A percentile compares a stretch with the other conserved stretches of the same genome.
Conservation (phyloP, 495 filamentous ascomycete genomes). For the Hypoxylon lienhwacheense region DNA sequence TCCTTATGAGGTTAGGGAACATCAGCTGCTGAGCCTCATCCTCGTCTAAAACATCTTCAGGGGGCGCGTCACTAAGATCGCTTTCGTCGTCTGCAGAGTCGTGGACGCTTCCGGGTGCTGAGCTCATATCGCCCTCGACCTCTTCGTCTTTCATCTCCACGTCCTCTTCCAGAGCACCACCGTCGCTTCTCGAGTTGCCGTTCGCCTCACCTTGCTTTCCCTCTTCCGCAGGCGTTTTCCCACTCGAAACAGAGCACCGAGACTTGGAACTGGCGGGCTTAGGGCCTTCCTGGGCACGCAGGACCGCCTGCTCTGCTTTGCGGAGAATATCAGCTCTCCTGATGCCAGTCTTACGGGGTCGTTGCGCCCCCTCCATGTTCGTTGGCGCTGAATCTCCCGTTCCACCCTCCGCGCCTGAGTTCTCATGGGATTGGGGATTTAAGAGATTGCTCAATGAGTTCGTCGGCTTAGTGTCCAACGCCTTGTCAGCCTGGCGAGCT, state of each 20-base stretch:
- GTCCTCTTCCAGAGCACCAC: slow-evolving; percentile 19
- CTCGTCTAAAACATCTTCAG: slow-evolving; percentile 52
- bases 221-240: slow-evolving; percentile 39
- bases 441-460: slow-evolving; percentile 37
- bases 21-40: slow-evolving; percentile 48
- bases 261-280: slow-evolving; percentile 42
- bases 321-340: slow-evolving; percentile 52
- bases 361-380: slow-evolving; percentile 36
- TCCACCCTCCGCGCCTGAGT: slow-evolving; percentile 34
- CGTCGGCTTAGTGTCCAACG: slow-evolving; percentile 21
- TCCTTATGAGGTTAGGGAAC: slow-evolving; percentile 47
- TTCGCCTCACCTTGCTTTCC: slow-evolving; percentile 39
- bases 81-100: slow-evolving; percentile 82
- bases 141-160: slow-evolving; percentile 39
- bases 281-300: slow-evolving; percentile 47
- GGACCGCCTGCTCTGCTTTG: slow-evolving; percentile 52
- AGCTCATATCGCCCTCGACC: slow-evolving; percentile 39
- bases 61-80: slow-evolving; percentile 69
- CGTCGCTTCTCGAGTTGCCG: slow-evolving; percentile 24
- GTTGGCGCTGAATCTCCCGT: slow-evolving; percentile 28
- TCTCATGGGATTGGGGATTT: slow-evolving; percentile 37
- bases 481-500: slow-evolving; percentile 25
- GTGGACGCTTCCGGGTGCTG: slow-evolving; percentile 62
- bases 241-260: slow-evolving; percentile 48
- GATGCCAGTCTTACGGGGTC: slow-evolving; percentile 43